These are phyloP conservation scores for Gracilariopsis chorda DNA, from an alignment of 23 red algal genomes.

Conservation along the genomic window DNA sequence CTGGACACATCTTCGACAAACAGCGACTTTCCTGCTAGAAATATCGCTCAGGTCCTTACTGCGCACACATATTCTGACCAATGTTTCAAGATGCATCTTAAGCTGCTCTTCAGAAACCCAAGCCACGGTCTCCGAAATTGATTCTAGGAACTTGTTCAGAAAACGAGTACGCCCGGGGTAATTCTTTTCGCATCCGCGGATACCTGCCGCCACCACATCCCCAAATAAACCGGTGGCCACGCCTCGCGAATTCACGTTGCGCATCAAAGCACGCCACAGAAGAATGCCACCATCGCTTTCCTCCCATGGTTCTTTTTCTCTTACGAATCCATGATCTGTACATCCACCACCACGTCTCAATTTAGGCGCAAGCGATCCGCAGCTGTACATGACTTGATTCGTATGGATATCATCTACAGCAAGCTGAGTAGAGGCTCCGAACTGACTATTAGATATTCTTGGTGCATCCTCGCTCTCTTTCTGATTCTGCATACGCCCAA, in stretches of 20 bases:
- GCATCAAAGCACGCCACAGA: constrained; percentile 33
- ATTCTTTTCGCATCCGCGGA: not conserved
- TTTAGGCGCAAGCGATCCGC: constrained; percentile 93
- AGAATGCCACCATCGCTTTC: constrained; percentile 52
- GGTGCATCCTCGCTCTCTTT: not conserved
- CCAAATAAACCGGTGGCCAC: not conserved
- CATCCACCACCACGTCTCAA: constrained; percentile 71
- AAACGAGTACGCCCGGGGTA: not conserved
- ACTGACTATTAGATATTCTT: constrained; percentile 40
- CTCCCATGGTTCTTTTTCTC: constrained; percentile 45
- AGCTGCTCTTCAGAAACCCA: not conserved
- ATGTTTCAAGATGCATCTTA: not conserved
- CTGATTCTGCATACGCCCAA: constrained; percentile 12
- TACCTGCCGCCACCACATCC: not conserved
- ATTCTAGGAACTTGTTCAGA: not conserved
- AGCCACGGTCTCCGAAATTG: not conserved
- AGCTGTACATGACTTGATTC: constrained; percentile 94
- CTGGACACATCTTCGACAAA: constrained; percentile 7
- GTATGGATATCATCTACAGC: constrained; percentile 74
- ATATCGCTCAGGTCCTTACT: not conserved
- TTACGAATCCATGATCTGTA: constrained; percentile 53
- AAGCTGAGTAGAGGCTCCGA: constrained; percentile 64
- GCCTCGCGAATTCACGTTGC: not conserved
- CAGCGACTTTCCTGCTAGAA: not conserved
- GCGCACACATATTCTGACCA: constrained; percentile 10